These are phyloP conservation scores for Tulasnella sp. DNA, from an alignment of 768 basidiomycete genomes.

Conservation along the genomic window DNA sequence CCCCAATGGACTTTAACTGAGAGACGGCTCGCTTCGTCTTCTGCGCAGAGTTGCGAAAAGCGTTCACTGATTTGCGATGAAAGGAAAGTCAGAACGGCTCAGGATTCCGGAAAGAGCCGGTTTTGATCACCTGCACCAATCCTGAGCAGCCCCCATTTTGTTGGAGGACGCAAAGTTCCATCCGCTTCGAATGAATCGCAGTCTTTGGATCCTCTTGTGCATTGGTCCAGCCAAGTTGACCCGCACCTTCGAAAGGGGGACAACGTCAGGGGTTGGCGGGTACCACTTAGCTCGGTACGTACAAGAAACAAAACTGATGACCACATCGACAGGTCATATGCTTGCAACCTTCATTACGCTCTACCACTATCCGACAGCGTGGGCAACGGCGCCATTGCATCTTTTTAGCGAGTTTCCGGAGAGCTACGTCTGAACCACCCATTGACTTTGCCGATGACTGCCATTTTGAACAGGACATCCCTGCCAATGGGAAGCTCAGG, in stretches of 20 bases:
- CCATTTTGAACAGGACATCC: slow-evolving; percentile 7
- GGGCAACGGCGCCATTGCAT: slow-evolving; percentile 1
- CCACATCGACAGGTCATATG: slow-evolving; percentile 13
- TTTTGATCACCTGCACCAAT: not conserved
- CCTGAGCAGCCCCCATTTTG: not conserved
- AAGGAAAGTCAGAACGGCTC: not conserved
- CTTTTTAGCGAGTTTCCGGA: not conserved
- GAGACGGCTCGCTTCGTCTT: not conserved
- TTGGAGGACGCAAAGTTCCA: not conserved
- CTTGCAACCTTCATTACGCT: slow-evolving; percentile 5
- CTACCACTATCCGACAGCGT: not conserved
- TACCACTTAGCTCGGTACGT: not conserved
- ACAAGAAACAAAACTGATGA: slow-evolving; percentile 9
- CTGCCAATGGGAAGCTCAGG: not conserved
- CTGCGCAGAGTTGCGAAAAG: not conserved
- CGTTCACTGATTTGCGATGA: not conserved
- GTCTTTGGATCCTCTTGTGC: not conserved
- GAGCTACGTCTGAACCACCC: not conserved
- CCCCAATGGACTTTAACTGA: not conserved
- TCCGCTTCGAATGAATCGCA: not conserved
- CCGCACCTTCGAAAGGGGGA: not conserved
- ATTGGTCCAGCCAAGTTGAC: not conserved
- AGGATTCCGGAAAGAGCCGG: not conserved
- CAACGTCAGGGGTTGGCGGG: not conserved
- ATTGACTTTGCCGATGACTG: not conserved